Evolutionary conservation across 257 asterid species (phyloP).

Genomic region (Solanum bukasovii): DNA sequence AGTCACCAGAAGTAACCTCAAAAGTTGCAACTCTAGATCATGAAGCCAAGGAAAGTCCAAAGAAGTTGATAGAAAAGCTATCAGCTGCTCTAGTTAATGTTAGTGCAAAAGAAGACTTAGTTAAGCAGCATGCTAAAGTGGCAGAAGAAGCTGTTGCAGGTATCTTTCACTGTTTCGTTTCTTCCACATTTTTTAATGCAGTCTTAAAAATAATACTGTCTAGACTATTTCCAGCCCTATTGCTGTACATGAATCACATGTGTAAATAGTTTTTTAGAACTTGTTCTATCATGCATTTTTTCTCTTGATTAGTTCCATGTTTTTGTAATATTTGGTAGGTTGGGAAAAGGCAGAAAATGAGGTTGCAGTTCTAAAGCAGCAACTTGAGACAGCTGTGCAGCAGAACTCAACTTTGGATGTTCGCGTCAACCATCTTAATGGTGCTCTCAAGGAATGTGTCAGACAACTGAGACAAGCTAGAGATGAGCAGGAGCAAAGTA

Average conservation of each 20-base stretch:
- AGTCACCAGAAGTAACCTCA: constrained; percentile 43
- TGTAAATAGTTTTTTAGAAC: not conserved
- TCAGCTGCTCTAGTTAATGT: constrained; percentile 76
- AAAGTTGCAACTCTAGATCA: constrained; percentile 17
- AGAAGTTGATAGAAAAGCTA: constrained; percentile 43
- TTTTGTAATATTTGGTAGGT: constrained; percentile 23
- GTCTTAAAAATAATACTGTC: not conserved
- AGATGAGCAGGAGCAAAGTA: constrained; percentile 48
- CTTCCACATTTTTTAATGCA: not conserved
- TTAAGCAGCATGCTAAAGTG: constrained; percentile 73
- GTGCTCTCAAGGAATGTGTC: constrained; percentile 74
- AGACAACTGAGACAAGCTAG: constrained; percentile 55
- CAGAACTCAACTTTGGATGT: constrained; percentile 58
- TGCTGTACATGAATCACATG: not conserved
- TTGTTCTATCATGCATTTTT: not conserved
- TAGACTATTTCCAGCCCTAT: not conserved
- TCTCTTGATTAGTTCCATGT: not conserved
- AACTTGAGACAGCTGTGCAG: constrained; percentile 54
- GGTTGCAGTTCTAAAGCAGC: constrained; percentile 47
- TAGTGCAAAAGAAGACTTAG: constrained; percentile 68
- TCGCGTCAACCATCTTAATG: constrained; percentile 57
- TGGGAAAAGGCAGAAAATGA: constrained; percentile 93
- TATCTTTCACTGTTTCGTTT: not conserved
- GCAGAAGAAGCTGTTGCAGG: constrained; percentile 93
- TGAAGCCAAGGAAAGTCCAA: constrained; percentile 34